phyloP scores from a whole-genome alignment of 1,139 yeast genomes.

The Yamadazyma dendronema region DNA sequence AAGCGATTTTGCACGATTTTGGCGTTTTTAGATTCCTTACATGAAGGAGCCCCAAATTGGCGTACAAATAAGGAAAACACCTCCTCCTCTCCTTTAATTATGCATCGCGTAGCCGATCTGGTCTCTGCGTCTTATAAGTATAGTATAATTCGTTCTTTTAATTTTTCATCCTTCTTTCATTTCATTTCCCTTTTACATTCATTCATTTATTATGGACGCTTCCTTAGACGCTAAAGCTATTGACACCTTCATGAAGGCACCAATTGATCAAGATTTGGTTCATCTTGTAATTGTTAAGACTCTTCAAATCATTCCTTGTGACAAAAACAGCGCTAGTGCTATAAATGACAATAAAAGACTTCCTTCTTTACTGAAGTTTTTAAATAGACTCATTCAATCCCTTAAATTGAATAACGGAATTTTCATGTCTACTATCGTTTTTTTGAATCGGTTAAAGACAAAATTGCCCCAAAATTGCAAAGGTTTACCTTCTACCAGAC shows the following conservation, averaged over 20 bases:
- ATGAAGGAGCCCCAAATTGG: slow-evolving; percentile 1
- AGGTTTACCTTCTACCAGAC: slow-evolving; percentile 76
- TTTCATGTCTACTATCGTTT: slow-evolving; percentile 67
- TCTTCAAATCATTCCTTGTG: slow-evolving; percentile 61
- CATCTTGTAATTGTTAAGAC: slow-evolving; percentile 62
- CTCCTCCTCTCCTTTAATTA: too few species aligned
- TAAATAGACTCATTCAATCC: slow-evolving; percentile 65
- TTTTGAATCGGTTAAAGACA: slow-evolving; percentile 57
- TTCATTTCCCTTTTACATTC: neutral
- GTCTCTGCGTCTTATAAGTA: neutral
- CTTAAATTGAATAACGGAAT: slow-evolving; percentile 79
- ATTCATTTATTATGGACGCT: slow-evolving; percentile 6
- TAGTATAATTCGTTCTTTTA: neutral
- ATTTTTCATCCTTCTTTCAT: neutral
- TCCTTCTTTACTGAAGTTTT: slow-evolving; percentile 74
- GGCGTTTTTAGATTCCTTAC: neutral
- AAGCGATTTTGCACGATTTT: neutral
- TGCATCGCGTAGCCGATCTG: neutral
- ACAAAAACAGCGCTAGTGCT: slow-evolving; percentile 30
- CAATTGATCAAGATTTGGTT: slow-evolving; percentile 65
- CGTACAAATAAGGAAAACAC: too few species aligned
- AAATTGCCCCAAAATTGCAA: slow-evolving; percentile 69
- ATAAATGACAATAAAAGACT: slow-evolving; percentile 33
- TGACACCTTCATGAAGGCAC: slow-evolving; percentile 51
- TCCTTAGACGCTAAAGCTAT: slow-evolving; percentile 50